Evolutionary conservation across 2,329 filamentous ascomycete genomes (phyloP), one percentile per base, ranked within the genome.

Genomic region (Aspergillus neoniger): DNA sequence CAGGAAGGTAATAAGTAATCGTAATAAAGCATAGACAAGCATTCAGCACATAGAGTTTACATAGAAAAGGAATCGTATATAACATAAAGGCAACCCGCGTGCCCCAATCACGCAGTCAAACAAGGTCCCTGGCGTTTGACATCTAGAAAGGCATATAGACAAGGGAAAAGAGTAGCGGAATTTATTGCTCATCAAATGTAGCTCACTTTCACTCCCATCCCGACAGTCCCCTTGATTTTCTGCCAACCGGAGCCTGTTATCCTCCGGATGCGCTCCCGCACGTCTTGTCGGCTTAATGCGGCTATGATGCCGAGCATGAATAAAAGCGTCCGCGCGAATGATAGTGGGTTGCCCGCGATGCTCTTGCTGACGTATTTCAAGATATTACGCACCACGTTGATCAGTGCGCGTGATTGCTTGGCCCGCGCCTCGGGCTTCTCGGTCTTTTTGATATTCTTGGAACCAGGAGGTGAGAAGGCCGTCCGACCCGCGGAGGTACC

Each of bases 161-260:
- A 57, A 41, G 14, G 28, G 15, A 32, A 57, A 32, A 47, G 2
- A 55, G 15, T n/a, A 2, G 21, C 23, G 2, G 14, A 30, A 23
- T 19, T 25, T 9, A 25, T 41, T 36, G n/a, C 19, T 32, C 48
- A 30, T 62, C 49, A 98, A 62, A 99, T 96, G 79, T 98, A 98
- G 74, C 91, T 96, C 71, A 98, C 93, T 80, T 97, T 98, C 65
- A 96, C 91, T 2, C 94, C 95, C 94, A 98, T 98, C 1, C 93
- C 93, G 4, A 94, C 88, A 0, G 95, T 98, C 49, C 87, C 84
- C 73, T 86, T 87, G 43, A 96, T 80, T 79, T 96, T 97, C 57
- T 86, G 85, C 92, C 92, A 96, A 9, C 87, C 87, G 28, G 84
- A 81, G 41, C 84, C 85, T 47, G 96, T 72, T 39, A 92, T 80